Evolutionary conservation across 2,329 filamentous ascomycete species (phyloP), one percentile per base, ranked within the genome.

Genomic region (Scytalidium sp.): DNA sequence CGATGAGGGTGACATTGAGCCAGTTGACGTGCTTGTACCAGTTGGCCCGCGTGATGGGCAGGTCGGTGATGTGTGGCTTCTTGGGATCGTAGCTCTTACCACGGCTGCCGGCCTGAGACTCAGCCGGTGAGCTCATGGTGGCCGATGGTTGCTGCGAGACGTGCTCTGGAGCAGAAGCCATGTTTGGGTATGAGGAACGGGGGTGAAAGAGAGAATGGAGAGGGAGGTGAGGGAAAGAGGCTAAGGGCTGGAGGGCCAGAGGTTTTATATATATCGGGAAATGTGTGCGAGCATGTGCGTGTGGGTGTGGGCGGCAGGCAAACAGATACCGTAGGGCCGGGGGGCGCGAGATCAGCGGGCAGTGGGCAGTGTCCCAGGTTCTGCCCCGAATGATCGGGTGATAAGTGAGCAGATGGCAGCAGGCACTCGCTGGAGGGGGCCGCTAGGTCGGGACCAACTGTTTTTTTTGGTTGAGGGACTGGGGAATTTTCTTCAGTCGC

Each of bases 11-110:
- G 55, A 89, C 85, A 70, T 96, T 96, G 59, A 96, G 79, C 90
- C 91, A 96, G 79, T 96, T 91, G 76, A 96, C 80, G 67, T 96
- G 91, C 74, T 92, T 87, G 74, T 91, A 85, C 88, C 89, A 94
- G 76, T 96, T 96, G 63, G 78, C 75, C 70, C 77, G 79, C 52
- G 89, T 96, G 61, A 95, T 85, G 50, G 88, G 87, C 56, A 82
- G 81, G 57, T 95, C 90, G 57, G 89, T 84, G 71, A 96, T 94
- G 71, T 96, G 90, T 64, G 86, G 80, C 75, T 95, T 96, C 75
- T 85, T 75, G 51, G 67, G 41, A 52, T 84, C 80, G 57, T 72
- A 70, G 59, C 70, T 70, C 64, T 72, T 75, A 47, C 56, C 61
- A 22, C 61, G 59, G 13, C 5, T 9, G 32, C 32, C 15, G 11